Evolutionary conservation across 176 grass and related monocot genomes (phyloP).

Genomic region (Olyra latifolia): DNA sequence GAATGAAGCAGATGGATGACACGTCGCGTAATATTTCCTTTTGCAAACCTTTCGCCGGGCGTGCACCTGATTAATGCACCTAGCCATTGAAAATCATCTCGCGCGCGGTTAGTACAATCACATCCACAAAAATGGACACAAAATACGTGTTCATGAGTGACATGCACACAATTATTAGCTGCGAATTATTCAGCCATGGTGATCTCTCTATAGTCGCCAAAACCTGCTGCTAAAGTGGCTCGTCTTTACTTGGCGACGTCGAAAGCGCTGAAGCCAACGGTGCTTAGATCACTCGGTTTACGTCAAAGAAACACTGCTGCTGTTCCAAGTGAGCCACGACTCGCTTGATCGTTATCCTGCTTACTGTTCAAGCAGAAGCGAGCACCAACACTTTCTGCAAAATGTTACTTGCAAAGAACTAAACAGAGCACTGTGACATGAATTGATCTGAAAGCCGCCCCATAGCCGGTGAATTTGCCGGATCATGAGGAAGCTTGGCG

Average conservation of each 20-base stretch:
- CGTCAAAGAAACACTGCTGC: background rate
- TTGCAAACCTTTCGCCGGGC: background rate
- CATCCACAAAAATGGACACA: background rate
- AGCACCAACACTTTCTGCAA: background rate
- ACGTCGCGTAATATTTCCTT: background rate
- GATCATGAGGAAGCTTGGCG: background rate
- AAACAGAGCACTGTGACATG: background rate
- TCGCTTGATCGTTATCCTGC: background rate
- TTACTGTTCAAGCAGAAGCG: conserved; percentile 2
- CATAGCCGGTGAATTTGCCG: background rate
- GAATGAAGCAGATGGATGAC: background rate
- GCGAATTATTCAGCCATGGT: background rate
- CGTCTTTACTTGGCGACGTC: conserved; percentile 3
- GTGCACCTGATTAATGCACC: too few relatives aligned
- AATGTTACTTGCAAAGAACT: background rate
- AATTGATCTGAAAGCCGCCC: background rate
- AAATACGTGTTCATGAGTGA: background rate
- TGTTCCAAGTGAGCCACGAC: background rate
- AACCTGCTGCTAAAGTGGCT: background rate
- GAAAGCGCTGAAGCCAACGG: background rate
- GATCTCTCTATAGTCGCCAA: background rate
- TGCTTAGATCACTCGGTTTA: conserved; percentile 12
- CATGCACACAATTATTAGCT: background rate
- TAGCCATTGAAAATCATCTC: background rate
- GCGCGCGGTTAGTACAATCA: background rate